Percentiles rank a stretch among this genome's conserved stretches.
phyloP scores from a whole-genome alignment of 306 rosid species.

The Quercus glauca region DNA sequence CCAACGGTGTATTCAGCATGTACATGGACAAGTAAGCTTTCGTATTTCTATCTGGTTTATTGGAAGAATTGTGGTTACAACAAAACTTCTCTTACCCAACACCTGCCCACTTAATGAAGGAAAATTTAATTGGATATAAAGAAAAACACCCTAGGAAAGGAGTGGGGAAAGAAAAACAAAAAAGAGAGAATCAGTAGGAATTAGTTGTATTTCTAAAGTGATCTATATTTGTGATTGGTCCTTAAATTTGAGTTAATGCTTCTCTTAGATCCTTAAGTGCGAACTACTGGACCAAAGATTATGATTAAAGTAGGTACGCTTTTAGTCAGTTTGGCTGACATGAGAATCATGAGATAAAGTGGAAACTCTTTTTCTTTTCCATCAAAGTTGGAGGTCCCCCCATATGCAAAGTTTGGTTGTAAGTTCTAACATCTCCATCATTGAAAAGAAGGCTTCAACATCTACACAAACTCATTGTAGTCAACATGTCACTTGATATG shows the following conservation, averaged over 20 bases:
- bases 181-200: neutral
- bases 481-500: neutral
- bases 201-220: neutral
- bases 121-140: too few species aligned
- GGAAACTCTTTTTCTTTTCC: neutral
- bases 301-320: neutral
- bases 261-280: neutral
- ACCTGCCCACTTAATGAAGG: too few species aligned
- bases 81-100: neutral
- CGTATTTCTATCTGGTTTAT: neutral
- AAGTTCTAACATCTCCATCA: neutral
- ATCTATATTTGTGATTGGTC: neutral
- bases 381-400: neutral
- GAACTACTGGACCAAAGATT: neutral
- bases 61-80: conserved; percentile 3
- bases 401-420: neutral
- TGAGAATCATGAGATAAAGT: neutral
- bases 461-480: neutral
- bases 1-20: conserved; percentile 42
- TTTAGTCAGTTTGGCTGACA: neutral
- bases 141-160: too few species aligned
- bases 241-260: neutral
- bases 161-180: too few species aligned
- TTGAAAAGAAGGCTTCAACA: neutral
- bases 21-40: conserved; percentile 46